Base-by-base conservation (phyloP, 768 basidiomycete species). In the Porphyrellus cyaneotinctus region DNA sequence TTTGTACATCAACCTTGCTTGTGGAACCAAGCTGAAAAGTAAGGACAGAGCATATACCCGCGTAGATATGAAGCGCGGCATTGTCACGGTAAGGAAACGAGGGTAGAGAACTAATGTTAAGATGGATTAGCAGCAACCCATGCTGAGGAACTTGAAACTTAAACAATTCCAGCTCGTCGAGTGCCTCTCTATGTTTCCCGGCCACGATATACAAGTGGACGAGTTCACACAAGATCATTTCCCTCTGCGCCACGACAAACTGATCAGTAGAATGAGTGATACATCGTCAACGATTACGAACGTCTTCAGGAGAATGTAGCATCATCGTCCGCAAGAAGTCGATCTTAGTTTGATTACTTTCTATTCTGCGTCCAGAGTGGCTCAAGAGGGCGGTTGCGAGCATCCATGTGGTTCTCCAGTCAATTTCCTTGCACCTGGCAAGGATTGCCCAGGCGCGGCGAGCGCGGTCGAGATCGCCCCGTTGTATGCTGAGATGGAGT, bases 1-100 rank as follows among this genome's bases (percentile, higher is more conserved):
- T 37, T 23, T 39, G 51, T 12, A 17, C 33, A 11, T 52, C 31
- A 42, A 24, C 45, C 24, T 55, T 50, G 38, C 43, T 51, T 43
- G 38, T 38, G 17, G 48, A 42, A 36, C 32, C 43, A 41, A 42
- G 69, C 56, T 82, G 83, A 12, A 81, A 77, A n/a, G 82, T 69
- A 59, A 86, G 81, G 22, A 93, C 71, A 24, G 77, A 80, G 13
- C 90, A 71, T 47, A 95, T 70, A 2, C 90, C 93, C 3, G 93
- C 91, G 56, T 95, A 94, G 15, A 83, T 74, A 61, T 95, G 90
- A 26, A 95, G 74, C 8, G 83, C 71, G 2, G 87, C 78, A 57
- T 91, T 89, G 58, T 91, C 87, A 63, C 85, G 85, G 72, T 85
- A 95, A 2, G 94, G 94, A 65, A 88, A 87, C 3, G 90, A 87